Percentiles rank a stretch among this genome's conserved stretches.
These are phyloP conservation scores for Phlyctochytrium planicorne DNA, from an alignment of 192 early-diverging fungal genomes.

Conservation along the genomic window DNA sequence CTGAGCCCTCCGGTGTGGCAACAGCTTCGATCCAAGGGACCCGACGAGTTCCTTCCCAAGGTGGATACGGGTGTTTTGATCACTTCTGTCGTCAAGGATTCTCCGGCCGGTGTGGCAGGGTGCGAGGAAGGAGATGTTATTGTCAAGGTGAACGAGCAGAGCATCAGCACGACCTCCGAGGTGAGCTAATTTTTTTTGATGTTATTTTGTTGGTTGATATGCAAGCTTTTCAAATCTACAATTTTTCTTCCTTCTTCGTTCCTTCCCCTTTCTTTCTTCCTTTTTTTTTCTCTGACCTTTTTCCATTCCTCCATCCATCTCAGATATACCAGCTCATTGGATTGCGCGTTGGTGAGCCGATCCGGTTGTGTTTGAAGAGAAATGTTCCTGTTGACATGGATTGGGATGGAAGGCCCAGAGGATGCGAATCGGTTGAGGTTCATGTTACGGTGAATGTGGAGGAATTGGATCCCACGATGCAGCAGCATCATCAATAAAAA, in stretches of 20 bases:
- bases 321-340: slow-evolving; percentile 39
- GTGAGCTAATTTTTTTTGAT: slow-evolving; percentile 18
- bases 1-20: slow-evolving; percentile 39
- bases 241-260: no score
- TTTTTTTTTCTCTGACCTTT: neutral
- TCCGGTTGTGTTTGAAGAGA: slow-evolving; percentile 33
- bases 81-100: slow-evolving; percentile 30
- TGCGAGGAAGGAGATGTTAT: slow-evolving; percentile 46
- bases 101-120: slow-evolving; percentile 38
- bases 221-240: neutral
- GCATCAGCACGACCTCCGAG: slow-evolving; percentile 38
- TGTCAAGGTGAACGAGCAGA: slow-evolving; percentile 27
- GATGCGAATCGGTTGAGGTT: neutral
- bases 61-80: slow-evolving; percentile 35
- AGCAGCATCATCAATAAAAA: no score
- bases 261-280: slow-evolving; percentile 11
- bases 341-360: slow-evolving; percentile 29
- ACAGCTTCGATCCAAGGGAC: slow-evolving; percentile 28
- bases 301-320: neutral
- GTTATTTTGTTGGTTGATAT: neutral
- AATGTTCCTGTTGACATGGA: slow-evolving; percentile 45
- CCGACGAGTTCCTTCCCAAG: slow-evolving; percentile 20
- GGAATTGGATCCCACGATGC: neutral
- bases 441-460: neutral
- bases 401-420: neutral